Evolutionary conservation across 2,329 filamentous ascomycete species (phyloP), one percentile per base, ranked within the genome.

Genomic region (Paecilomyces sp.): DNA sequence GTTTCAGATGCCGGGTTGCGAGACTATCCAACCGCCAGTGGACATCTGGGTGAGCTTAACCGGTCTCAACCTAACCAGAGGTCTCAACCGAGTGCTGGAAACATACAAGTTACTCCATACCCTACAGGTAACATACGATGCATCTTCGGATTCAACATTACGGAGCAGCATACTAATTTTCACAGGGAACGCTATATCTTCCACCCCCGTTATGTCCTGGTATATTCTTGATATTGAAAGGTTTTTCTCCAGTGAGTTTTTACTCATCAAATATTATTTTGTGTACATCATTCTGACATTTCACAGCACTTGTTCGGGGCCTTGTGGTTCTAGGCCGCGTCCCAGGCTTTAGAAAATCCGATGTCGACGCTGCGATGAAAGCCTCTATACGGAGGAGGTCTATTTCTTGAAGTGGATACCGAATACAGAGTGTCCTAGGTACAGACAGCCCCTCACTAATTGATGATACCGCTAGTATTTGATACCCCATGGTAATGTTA

Each of bases 241-340:
- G 12, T 28, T 53, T 30, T 53, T 53, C 18, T 25, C 51, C 6
- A 12, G 22, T 53, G 5, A 53, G 51, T 24, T 22, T 24, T n/a
- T 0, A 12, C 28, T 22, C 22, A 28, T 22, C 22, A 24, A 7
- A 30, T 13, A 7, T 12, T 13, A 53, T 25, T 2, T 30, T 13
- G 15, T 47, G 13, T 47, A 5, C 15, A 12, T 7, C 1, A 7
- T 53, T 22, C 51, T 53, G 2, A 53, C 51, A 5, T 5, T 53
- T 12, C 25, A 76, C 28, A 89, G 79, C 67, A 15, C 51, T 28
- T 22, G 3, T 53, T n/a, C n/a, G 28, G 12, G 51, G 51, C 9
- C 22, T 53, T 53, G 51, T 53, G n/a, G 11, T 53, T 22, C 25
- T 88, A 84, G 68, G 87, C 74, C 1, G 87, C 86, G 61, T 82